Percentiles rank a stretch among this genome's conserved stretches.
phyloP scores from a whole-genome alignment of 257 asterid species.

The Petunia axillaris region DNA sequence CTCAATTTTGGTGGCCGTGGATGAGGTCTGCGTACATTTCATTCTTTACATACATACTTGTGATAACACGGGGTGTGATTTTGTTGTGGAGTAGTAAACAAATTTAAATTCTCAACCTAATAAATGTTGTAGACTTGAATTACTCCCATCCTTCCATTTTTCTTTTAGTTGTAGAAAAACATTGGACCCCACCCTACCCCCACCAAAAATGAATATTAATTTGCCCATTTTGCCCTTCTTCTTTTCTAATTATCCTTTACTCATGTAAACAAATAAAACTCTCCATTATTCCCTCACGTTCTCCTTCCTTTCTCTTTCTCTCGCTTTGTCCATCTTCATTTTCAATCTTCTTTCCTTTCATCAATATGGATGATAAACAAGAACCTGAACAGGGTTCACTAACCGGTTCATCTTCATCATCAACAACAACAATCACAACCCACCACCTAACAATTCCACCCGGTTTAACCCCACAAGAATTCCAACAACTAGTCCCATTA shows the following conservation, averaged over 20 bases:
- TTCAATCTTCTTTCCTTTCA: background rate
- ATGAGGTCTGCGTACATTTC: no score
- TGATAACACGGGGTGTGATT: no score
- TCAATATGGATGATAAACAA: slow-evolving; percentile 7
- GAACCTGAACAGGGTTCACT: background rate
- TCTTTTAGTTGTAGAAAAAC: no score
- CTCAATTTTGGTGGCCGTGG: no score
- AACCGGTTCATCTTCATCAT: background rate
- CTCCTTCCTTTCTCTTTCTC: slow-evolving; percentile 4
- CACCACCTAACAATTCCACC: slow-evolving; percentile 40
- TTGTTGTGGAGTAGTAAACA: no score
- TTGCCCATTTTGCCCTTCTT: background rate
- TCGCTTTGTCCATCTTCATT: slow-evolving; percentile 14
- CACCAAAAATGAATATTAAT: background rate
- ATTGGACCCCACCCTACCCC: no score
- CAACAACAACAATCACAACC: slow-evolving; percentile 23
- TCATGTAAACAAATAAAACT: slow-evolving; percentile 10
- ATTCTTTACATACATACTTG: no score
- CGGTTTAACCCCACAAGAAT: slow-evolving; percentile 62
- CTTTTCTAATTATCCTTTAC: background rate
- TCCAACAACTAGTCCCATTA: slow-evolving; percentile 57
- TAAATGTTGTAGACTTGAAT: no score
- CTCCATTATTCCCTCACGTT: background rate
- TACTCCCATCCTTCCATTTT: no score
- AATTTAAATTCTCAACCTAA: no score